Percentiles rank a stretch among this genome's conserved stretches.
phyloP scores from a whole-genome alignment of 2,329 filamentous ascomycete genomes.

The Aspergillus novofumigatus region DNA sequence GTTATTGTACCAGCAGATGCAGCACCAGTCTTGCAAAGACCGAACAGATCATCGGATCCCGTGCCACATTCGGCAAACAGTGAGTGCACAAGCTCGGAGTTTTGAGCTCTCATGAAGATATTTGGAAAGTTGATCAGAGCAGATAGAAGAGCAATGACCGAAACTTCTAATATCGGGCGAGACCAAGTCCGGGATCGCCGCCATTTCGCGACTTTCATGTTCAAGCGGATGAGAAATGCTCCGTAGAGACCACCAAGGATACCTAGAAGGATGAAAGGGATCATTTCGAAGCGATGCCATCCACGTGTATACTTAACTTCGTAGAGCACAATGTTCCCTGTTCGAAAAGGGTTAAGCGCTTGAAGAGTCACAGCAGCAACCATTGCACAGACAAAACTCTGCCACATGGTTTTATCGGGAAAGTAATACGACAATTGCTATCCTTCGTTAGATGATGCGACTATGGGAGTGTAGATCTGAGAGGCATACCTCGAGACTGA shows the following conservation, averaged over 20 bases:
- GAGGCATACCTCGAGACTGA: constrained; percentile 75
- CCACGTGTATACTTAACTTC: constrained; percentile 88
- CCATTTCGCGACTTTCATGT: constrained; percentile 81
- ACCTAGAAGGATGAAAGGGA: constrained; percentile 82
- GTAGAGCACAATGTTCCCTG: constrained; percentile 91
- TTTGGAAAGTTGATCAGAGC: constrained; percentile 93
- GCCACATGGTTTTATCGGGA: constrained; percentile 99
- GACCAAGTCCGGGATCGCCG: constrained; percentile 67
- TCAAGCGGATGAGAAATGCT: constrained; percentile 88
- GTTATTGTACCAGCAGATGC: constrained; percentile 79
- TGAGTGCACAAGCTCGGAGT: constrained; percentile 83
- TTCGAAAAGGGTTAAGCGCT: constrained; percentile 88
- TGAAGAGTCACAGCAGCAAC: constrained; percentile 93
- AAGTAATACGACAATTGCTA: constrained; percentile 95
- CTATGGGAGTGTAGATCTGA: not conserved
- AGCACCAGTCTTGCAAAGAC: constrained; percentile 81
- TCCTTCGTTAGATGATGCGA: not conserved
- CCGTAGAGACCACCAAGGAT: constrained; percentile 91
- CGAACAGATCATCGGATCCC: constrained; percentile 78
- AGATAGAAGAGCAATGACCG: constrained; percentile 73
- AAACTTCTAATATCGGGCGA: constrained; percentile 73
- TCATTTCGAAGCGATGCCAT: constrained; percentile 92
- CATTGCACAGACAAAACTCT: constrained; percentile 98
- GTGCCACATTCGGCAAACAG: constrained; percentile 88
- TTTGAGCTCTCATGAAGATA: constrained; percentile 90